Base-by-base conservation (phyloP, 148 eudicot species). In the Rhododendron williamsianum region DNA sequence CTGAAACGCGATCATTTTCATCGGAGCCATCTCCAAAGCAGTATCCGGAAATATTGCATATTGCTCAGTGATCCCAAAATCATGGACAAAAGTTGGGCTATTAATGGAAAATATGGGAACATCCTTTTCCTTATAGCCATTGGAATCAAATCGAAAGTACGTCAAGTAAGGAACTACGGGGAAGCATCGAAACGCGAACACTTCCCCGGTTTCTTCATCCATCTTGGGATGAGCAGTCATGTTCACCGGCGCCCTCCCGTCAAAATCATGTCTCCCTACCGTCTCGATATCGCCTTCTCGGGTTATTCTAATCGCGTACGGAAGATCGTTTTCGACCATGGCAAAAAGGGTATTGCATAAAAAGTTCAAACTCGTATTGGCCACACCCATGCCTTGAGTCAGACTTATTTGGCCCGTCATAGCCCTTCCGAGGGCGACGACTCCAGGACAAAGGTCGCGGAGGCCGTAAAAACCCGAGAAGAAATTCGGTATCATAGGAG, bases 1-100 rank as follows among this genome's bases (percentile, higher is more conserved):
- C 54, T 82, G 84, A 1, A 85, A 82, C 6, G 27, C 4, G 1
- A 88, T 36, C 48, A 89, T 49, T 15, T 87, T 79, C 2, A 56
- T 25, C 36, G 72, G 56, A 48, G 69, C 83, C 80, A 89, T 77
- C 73, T 86, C 87, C 7, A 86, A 16, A 23, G 85, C 87, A 4
- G 80, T 87, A 15, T 89, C 90, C 12, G 86, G 76, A 65, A 89
- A 87, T 9, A 89, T 33, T 15, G 83, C 86, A 45, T 84, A 72
- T 9, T 78, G 54, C 82, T 89, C 27, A 9, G 90, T 89, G 78
- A 89, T 82, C 10, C 88, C 87, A 41, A 89, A 89, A 60, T 89
- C 90, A 11, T 89, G 89, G 51, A 87, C 48, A 79, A 84, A 84
- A 23, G 78, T 80, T 4, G 88, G 90, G 12, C 80, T 69, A 1